A percentile compares a stretch with the other conserved stretches of the same genome.
phyloP scores from a whole-genome alignment of 2,329 filamentous ascomycete species.

The Thelonectria rubi region DNA sequence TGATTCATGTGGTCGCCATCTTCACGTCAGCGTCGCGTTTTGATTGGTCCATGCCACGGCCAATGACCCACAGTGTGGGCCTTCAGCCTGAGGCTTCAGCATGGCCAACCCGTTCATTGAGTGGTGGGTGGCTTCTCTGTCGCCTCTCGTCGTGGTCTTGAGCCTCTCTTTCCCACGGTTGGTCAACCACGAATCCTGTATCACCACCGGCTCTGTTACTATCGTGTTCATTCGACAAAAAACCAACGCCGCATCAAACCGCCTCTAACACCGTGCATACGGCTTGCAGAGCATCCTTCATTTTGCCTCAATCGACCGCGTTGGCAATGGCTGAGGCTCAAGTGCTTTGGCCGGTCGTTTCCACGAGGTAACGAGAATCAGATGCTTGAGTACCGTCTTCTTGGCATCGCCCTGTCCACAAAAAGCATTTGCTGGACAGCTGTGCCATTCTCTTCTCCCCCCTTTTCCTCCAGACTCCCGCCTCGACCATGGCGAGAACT shows the following conservation, averaged over 20 bases:
- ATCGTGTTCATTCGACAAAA: not conserved
- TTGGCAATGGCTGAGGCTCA: not conserved
- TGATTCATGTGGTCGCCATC: not conserved
- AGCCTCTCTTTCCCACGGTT: not conserved
- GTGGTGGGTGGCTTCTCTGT: not conserved
- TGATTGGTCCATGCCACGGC: not conserved
- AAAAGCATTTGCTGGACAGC: not conserved
- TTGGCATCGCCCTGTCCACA: not conserved
- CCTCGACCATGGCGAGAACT: conserved; percentile 42
- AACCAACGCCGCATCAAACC: not conserved
- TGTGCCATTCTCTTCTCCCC: not conserved
- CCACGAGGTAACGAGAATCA: not conserved
- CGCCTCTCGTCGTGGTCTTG: not conserved
- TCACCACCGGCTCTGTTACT: not conserved
- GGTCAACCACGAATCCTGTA: not conserved
- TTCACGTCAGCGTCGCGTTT: not conserved
- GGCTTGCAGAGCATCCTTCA: not conserved
- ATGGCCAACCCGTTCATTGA: too few species aligned
- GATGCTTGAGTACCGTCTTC: not conserved
- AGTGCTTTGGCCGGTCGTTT: not conserved
- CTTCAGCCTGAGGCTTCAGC: not conserved
- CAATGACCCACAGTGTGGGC: not conserved
- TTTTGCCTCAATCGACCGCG: not conserved
- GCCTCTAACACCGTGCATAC: not conserved
- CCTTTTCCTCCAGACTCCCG: conserved; percentile 3